Evolutionary conservation across 805 yeast genomes (phyloP).

Genomic region (Kodamaea kakaduensis): DNA sequence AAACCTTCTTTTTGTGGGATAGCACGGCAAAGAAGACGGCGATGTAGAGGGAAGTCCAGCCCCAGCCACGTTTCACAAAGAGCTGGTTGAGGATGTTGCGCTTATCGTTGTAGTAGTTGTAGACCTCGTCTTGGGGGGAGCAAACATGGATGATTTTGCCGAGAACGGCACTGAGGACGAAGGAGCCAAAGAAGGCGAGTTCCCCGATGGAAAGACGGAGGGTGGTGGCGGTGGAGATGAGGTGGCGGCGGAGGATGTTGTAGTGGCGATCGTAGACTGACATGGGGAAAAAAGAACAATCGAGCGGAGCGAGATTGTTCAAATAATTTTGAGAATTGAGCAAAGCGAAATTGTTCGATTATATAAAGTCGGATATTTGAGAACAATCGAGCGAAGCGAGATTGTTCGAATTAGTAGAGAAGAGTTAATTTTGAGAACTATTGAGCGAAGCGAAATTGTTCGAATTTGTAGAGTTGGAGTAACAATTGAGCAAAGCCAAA

Average conservation of each 20-base stretch:
- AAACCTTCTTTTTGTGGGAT: slow-evolving; percentile 4
- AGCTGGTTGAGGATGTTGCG: slow-evolving; percentile 63
- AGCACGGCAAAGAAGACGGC: slow-evolving; percentile 23
- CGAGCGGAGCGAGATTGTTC: no score
- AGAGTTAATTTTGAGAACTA: no score
- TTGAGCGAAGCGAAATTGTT: no score
- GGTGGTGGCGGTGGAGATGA: not conserved
- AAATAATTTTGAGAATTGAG: no score
- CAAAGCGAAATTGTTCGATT: no score
- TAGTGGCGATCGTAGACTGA: slow-evolving; percentile 13
- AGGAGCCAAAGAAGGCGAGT: slow-evolving; percentile 28
- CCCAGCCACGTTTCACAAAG: slow-evolving; percentile 91
- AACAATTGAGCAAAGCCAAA: no score
- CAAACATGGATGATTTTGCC: slow-evolving; percentile 49
- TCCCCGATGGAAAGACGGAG: slow-evolving; percentile 21
- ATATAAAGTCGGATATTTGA: no score
- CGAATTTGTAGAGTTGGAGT: no score
- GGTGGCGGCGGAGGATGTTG: not conserved
- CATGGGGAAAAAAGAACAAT: no score
- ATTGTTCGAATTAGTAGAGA: no score
- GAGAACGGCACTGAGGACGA: slow-evolving; percentile 38
- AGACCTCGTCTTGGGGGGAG: slow-evolving; percentile 44
- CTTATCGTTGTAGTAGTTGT: slow-evolving; percentile 55
- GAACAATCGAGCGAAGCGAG: no score
- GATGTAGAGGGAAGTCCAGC: slow-evolving; percentile 61